Base-by-base conservation (phyloP, 75 land plant genomes). In the Pinus tabuliformis region DNA sequence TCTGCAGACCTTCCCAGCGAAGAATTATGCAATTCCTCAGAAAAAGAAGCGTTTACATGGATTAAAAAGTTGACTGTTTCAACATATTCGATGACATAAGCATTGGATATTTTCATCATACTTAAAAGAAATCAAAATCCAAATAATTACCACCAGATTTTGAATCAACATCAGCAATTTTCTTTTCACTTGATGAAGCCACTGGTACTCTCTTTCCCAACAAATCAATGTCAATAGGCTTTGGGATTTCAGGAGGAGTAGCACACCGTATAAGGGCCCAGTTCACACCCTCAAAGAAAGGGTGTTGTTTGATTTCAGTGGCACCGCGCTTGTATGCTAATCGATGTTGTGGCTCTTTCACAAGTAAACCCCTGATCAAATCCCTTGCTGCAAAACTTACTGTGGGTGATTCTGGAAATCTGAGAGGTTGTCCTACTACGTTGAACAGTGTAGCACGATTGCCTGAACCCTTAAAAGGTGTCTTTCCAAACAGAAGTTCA, bases 391-490 rank as follows among this genome's bases (percentile, higher is more conserved):
- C 91, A 78, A 86, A 91, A 81, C 95, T 92, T 52, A 90, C 87
- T 3, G 85, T 72, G 0, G 90, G 89, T 26, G 70, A 78, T 39
- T 90, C 92, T 1, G 94, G 94, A 57, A 91, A 91, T 52, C 82
- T 87, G 28, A 91, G 88, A n/a, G 81, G 81, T 72, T 91, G 90
- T 56, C 83, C 77, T 36, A 91, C 90, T 61, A 91, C 94, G 80
- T 91, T 91, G 58, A 91, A 91, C 12, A 93, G 83, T 58, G 95
- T 93, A 36, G 96, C 96, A 37, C 94, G 89, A 72, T 93, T 93
- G 9, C 95, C 95, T 14, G 94, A 86, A 20, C 95, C 95, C 77
- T 92, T 92, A 64, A 92, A 92, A 17, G 95, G 95, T 4, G 95
- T 93, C 70, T 86, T 73, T 59, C 90, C 82, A 73, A 85, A 86